Percentiles rank a stretch among this genome's conserved stretches.
Conservation (phyloP, 306 rosid genomes). For the Malus orientalis region DNA sequence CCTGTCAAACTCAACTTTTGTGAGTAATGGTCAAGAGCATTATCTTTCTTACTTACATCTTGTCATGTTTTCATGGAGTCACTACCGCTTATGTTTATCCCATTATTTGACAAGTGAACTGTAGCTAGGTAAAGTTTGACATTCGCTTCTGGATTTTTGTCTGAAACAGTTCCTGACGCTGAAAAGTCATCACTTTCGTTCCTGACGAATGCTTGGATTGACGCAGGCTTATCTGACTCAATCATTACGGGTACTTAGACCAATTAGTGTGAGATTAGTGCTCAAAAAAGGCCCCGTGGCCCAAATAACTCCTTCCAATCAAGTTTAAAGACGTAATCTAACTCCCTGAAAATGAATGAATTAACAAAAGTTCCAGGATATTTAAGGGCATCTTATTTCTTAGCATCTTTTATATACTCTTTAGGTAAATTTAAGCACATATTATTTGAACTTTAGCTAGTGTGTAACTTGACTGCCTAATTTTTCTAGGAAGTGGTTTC, state of each 20-base stretch:
- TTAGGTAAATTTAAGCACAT: no score
- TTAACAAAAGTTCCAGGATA: background rate
- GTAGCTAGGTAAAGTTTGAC: background rate
- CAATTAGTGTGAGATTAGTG: background rate
- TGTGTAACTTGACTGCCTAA: no score
- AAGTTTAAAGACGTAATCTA: background rate
- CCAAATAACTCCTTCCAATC: background rate
- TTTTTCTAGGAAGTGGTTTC: no score
- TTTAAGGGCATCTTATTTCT: background rate
- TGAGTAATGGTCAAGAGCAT: constrained; percentile 9
- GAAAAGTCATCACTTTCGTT: no score
- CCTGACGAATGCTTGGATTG: no score
- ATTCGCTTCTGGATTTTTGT: background rate
- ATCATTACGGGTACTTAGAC: no score
- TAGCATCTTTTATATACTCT: no score
- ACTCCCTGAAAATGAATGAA: background rate
- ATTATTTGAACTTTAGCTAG: no score
- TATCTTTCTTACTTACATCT: background rate
- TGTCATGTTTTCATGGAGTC: constrained; percentile 2
- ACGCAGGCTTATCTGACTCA: no score
- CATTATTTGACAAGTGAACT: background rate
- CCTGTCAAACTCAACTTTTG: constrained; percentile 22
- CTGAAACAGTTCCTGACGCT: no score
- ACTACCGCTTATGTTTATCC: background rate
- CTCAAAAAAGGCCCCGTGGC: no score